Evolutionary conservation across 352 stramenopile genomes (phyloP), one percentile per base, ranked within the genome.

Genomic region (Globisporangium nodosum): DNA sequence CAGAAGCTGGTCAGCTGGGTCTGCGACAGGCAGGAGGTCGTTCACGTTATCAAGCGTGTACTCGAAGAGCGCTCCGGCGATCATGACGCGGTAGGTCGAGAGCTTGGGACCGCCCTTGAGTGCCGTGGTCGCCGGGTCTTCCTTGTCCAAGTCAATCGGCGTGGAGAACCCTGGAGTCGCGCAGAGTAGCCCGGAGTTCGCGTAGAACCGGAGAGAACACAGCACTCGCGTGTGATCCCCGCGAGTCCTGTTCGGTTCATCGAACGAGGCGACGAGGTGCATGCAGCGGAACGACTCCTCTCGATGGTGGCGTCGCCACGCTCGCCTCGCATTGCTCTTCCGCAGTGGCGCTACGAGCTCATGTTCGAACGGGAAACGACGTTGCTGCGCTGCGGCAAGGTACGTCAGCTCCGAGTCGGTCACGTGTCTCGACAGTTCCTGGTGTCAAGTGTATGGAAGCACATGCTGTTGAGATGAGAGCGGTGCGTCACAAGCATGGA

Each of bases 1-100:
- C 20, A 85, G 40, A 16, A 58, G 61, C 54, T 74, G 58, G 20
- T 89, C 77, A 7, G 76, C 59, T 20, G 43, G 24, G 0, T 66
- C 80, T 12, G 69, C 68, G 40, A 74, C 46, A 0, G 76, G 74
- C n/a, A 76, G 39, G 15, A 88, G 45, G 24, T 89, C 75, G 45
- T 76, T 82, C 21, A 60, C 63, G 15, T 89, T 91, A 45, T 88
- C 73, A 1, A 89, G 39, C 12, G 76, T 70, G 54, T 81, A 88
- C 43, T 91, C 78, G 53, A 77, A 88, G 8, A 73, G 57, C 24
- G 60, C 72, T 0, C 77, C 79, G 0, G 20, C 77, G 16, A 61
- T 54, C n/a, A 43, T 37, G 45, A 83, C n/a, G 21, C 63, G 65
- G 39, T 82, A 84, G 2, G 74, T 87, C 20, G 75, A 70, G 20